A percentile compares a stretch with the other conserved stretches of the same genome.
Evolutionary conservation across 2,329 filamentous ascomycete genomes (phyloP).

Genomic region (Paraconiothyrium brasiliense): DNA sequence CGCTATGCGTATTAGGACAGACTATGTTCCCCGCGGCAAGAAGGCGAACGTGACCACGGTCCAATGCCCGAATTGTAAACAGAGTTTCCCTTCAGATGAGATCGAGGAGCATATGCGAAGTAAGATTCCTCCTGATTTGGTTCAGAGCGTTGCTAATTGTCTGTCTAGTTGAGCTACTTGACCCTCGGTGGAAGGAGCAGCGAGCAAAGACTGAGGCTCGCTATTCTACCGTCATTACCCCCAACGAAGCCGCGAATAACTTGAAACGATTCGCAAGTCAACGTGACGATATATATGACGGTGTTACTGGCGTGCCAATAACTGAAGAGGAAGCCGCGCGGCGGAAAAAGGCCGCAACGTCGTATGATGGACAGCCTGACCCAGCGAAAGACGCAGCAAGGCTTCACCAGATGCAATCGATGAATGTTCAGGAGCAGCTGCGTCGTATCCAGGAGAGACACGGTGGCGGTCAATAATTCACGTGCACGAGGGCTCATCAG

Average conservation of each 20-base stretch:
- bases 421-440: constrained; percentile 87
- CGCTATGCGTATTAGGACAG: constrained; percentile 89
- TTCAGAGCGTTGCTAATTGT: constrained; percentile 48
- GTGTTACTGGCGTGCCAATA: constrained; percentile 71
- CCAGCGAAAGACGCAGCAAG: constrained; percentile 63
- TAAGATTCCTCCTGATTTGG: constrained; percentile 52
- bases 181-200: constrained; percentile 96
- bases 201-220: constrained; percentile 87
- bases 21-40: constrained; percentile 85
- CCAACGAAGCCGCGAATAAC: constrained; percentile 89
- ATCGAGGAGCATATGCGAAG: constrained; percentile 92
- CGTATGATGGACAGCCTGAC: constrained; percentile 72
- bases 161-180: constrained; percentile 79
- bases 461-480: constrained; percentile 24
- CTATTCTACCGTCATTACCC: constrained; percentile 85
- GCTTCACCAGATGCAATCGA: constrained; percentile 61
- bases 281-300: constrained; percentile 86
- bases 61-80: constrained; percentile 91
- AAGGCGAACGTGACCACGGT: constrained; percentile 72
- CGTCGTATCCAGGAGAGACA: constrained; percentile 70
- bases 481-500: background rate
- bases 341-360: constrained; percentile 77
- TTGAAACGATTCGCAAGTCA: constrained; percentile 94
- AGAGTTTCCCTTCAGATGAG: constrained; percentile 86
- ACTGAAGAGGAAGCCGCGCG: constrained; percentile 77